Percentiles rank a stretch among this genome's conserved stretches.
Evolutionary conservation across 2,329 filamentous ascomycete species (phyloP).

Genomic region (Fusarium chlamydosporum): DNA sequence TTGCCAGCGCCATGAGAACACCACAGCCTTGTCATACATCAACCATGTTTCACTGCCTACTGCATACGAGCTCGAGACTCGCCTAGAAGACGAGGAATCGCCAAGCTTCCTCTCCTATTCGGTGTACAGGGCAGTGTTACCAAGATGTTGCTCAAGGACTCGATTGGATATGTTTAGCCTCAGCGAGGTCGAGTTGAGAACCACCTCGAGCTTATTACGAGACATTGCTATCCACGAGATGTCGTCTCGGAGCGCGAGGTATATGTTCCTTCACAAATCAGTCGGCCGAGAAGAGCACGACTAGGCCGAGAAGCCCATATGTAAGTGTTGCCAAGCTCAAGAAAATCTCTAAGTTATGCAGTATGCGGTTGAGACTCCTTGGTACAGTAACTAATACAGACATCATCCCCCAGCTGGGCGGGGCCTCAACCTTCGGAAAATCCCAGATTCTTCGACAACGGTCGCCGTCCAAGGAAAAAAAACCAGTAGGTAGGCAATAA

Average conservation of each 20-base stretch:
- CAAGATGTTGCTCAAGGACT: constrained; percentile 12
- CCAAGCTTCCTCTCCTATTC: constrained; percentile 24
- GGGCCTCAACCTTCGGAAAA: constrained; percentile 36
- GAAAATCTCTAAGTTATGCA: constrained; percentile 26
- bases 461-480: not conserved
- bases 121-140: constrained; percentile 21
- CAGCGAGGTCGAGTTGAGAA: constrained; percentile 16
- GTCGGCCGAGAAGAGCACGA: constrained; percentile 47
- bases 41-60: constrained; percentile 47
- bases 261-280: constrained; percentile 36
- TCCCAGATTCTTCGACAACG: constrained; percentile 26
- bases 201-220: constrained; percentile 32
- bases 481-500: constrained; percentile 29
- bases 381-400: constrained; percentile 32
- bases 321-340: constrained; percentile 41
- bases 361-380: constrained; percentile 26
- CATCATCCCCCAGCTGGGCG: constrained; percentile 36
- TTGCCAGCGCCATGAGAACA: constrained; percentile 48
- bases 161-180: constrained; percentile 22
- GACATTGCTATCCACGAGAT: constrained; percentile 17
- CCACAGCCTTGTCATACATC: constrained; percentile 45
- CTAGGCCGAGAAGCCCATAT: constrained; percentile 41
- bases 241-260: constrained; percentile 33
- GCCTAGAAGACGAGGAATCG: constrained; percentile 23
- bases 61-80: constrained; percentile 40